phyloP scores from a whole-genome alignment of 2,329 filamentous ascomycete species.

The Phaeomoniella chlamydospora region DNA sequence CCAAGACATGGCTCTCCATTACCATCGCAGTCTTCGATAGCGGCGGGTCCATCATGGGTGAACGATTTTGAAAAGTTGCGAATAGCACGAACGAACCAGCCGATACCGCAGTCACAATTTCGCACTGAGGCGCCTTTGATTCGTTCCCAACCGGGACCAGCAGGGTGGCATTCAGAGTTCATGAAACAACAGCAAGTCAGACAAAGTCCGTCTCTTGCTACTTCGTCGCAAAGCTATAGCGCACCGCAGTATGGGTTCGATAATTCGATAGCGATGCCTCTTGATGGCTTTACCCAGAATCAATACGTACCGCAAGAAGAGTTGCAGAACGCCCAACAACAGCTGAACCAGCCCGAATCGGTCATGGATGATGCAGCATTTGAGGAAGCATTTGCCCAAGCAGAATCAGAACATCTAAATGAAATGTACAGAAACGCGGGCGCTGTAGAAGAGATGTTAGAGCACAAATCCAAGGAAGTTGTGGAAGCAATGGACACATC shows the following conservation, averaged over 20 bases:
- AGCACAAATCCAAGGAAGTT: slow-evolving; percentile 8
- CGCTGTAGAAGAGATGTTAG: slow-evolving; percentile 13
- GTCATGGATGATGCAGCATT: slow-evolving; percentile 30
- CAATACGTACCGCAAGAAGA: not conserved
- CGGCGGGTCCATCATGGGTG: slow-evolving; percentile 22
- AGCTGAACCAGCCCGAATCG: slow-evolving; percentile 9
- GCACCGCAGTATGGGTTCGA: not conserved
- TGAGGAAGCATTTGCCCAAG: slow-evolving; percentile 28
- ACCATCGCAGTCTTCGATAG: slow-evolving; percentile 14
- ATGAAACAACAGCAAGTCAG: slow-evolving; percentile 23
- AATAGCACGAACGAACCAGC: slow-evolving; percentile 21
- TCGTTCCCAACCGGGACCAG: slow-evolving; percentile 13
- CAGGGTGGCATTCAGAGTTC: slow-evolving; percentile 50
- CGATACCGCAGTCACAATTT: slow-evolving; percentile 34
- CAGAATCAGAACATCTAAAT: slow-evolving; percentile 14
- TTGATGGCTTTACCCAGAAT: not conserved
- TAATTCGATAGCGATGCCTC: not conserved
- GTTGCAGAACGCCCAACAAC: not conserved
- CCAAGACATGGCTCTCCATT: slow-evolving; percentile 8
- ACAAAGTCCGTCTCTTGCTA: slow-evolving; percentile 8
- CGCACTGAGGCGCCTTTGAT: slow-evolving; percentile 20
- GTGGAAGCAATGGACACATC: slow-evolving; percentile 6
- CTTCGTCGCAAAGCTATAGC: not conserved
- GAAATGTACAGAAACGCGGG: no score
- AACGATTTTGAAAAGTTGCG: slow-evolving; percentile 30